Evolutionary conservation across 1,284 basidiomycete genomes (phyloP).

Genomic region (Ustilago sp.): DNA sequence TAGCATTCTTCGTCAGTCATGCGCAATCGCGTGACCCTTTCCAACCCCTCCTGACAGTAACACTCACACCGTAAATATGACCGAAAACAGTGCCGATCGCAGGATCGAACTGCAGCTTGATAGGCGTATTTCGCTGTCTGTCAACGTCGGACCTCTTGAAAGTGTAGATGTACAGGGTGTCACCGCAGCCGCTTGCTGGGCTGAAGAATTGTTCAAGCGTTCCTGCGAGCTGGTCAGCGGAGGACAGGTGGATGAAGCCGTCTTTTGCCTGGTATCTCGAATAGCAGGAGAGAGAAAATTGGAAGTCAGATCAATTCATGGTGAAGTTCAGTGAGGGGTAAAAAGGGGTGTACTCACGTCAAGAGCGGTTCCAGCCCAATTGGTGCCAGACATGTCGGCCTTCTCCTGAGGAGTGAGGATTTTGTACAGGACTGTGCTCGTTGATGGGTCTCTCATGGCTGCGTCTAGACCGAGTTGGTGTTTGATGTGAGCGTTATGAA

Average conservation of each 20-base stretch:
- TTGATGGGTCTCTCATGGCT: conserved; percentile 48
- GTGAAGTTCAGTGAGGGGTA: background rate
- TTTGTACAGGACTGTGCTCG: conserved; percentile 61
- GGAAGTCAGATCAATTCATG: background rate
- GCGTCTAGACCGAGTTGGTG: background rate
- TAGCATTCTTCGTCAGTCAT: background rate
- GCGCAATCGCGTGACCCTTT: no score
- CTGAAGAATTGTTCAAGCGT: conserved; percentile 59
- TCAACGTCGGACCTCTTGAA: conserved; percentile 45
- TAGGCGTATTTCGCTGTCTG: conserved; percentile 24
- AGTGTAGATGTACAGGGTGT: conserved; percentile 44
- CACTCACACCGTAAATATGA: conserved; percentile 57
- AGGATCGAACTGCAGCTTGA: conserved; percentile 57
- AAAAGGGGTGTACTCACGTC: conserved; percentile 48
- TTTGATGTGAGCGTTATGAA: background rate
- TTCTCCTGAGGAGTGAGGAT: conserved; percentile 59
- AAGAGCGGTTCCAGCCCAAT: conserved; percentile 57
- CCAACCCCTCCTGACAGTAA: background rate
- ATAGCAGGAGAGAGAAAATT: background rate
- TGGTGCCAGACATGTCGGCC: conserved; percentile 32
- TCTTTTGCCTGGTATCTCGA: conserved; percentile 44
- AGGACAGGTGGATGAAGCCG: conserved; percentile 63
- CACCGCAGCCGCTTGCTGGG: conserved; percentile 42
- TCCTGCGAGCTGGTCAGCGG: conserved; percentile 53
- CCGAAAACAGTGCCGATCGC: conserved; percentile 50